Evolutionary conservation across 2,329 filamentous ascomycete genomes (phyloP), one percentile per base, ranked within the genome.

Genomic region (Juglanconis oblonga): DNA sequence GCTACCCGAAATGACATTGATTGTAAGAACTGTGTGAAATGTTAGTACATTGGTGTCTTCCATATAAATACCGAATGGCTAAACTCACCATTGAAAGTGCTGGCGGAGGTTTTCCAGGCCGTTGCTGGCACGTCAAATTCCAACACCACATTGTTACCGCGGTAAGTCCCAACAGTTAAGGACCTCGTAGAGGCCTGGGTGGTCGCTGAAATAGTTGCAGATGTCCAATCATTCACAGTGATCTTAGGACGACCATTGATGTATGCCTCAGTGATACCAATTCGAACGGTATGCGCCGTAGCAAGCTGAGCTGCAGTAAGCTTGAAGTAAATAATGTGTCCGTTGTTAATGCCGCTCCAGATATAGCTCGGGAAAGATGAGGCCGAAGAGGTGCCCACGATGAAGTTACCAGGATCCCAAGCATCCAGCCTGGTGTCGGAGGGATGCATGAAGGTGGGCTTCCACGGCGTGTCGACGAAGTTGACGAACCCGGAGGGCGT

Each of bases 361-460:
- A 77, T 76, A 62, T 77, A 77, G 2, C 73, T 73, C 0, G 75
- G 76, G 65, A 78, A 75, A 24, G 66, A 63, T 57, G 67, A 72
- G 3, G 67, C 66, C 4, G 70, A 62, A 31, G 70, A 71, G 9
- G 73, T 73, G 53, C 73, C 72, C 13, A 74, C 67, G 51, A 73
- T 74, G 62, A 69, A 73, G 66, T 73, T 73, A 52, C 64, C 65
- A 8, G 68, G 62, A 49, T 69, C 68, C 71, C 71, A 73, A 13
- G 63, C 62, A 13, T 68, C 58, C 38, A 73, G 68, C 1, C 69
- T 69, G 53, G 64, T 66, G 61, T 72, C 70, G 1, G 70, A 75
- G 3, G 74, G 74, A 55, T 76, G 74, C 74, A 76, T 77, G 58
- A 75, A 76, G 0, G 73, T 76, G 5, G 72, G 75, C 63, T 76